Conservation (phyloP, 306 rosid species). For the Dicorynia guianensis region DNA sequence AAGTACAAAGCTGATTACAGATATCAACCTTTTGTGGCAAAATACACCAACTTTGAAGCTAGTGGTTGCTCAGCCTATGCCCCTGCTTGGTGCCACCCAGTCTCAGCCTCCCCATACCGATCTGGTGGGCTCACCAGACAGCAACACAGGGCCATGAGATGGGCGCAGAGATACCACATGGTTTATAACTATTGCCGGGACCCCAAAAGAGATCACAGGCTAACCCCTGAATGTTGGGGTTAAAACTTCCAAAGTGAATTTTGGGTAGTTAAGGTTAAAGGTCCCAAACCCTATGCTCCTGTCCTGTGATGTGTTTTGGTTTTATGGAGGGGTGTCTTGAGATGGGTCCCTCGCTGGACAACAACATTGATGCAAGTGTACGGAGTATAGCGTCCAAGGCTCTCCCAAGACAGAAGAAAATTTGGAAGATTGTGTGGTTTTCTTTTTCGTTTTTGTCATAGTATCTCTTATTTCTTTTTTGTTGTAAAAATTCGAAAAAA, state of each 20-base stretch:
- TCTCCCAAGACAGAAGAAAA: constrained; percentile 25
- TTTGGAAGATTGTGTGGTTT: constrained; percentile 24
- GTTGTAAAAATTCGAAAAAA: not conserved
- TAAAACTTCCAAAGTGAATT: constrained; percentile 11
- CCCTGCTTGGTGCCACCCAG: constrained; percentile 68
- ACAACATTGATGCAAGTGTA: constrained; percentile 31
- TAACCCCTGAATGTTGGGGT: constrained; percentile 89
- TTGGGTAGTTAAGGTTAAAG: constrained; percentile 1
- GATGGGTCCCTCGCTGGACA: constrained; percentile 39
- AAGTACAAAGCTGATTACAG: constrained; percentile 92
- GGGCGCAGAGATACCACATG: constrained; percentile 84
- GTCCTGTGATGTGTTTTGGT: constrained; percentile 4
- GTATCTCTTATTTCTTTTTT: constrained; percentile 2
- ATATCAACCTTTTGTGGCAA: constrained; percentile 92
- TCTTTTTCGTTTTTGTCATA: constrained; percentile 1
- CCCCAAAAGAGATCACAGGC: constrained; percentile 72
- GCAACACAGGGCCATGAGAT: constrained; percentile 71
- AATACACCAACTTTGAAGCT: constrained; percentile 76
- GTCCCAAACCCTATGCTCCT: constrained; percentile 4
- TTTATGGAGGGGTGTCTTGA: constrained; percentile 35
- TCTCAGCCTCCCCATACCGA: constrained; percentile 74
- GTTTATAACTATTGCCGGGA: constrained; percentile 90
- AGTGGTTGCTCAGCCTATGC: constrained; percentile 86
- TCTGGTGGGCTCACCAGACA: constrained; percentile 80
- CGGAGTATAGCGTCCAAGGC: constrained; percentile 38